A percentile compares a stretch with the other conserved stretches of the same genome.
phyloP scores from a whole-genome alignment of 306 rosid genomes.

The Quercus robur region DNA sequence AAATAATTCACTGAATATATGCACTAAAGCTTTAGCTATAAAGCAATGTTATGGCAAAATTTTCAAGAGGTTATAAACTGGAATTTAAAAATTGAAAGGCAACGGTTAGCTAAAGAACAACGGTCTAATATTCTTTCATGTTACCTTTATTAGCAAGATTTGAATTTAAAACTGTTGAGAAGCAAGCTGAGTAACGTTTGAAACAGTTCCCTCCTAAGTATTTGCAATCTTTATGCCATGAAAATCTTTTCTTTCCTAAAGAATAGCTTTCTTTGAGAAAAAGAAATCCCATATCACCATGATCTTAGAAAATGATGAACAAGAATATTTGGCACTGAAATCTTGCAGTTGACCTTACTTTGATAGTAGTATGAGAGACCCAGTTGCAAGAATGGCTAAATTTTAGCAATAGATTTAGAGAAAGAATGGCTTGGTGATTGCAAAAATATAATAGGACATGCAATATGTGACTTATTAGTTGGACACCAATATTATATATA shows the following conservation, averaged over 20 bases:
- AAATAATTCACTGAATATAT: constrained; percentile 37
- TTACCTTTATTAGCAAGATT: constrained; percentile 40
- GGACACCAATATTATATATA: constrained; percentile 2
- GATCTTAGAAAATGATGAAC: constrained; percentile 19
- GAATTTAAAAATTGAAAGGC: constrained; percentile 39
- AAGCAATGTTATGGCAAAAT: constrained; percentile 28
- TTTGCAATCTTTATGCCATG: constrained; percentile 24
- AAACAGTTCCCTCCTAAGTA: constrained; percentile 62
- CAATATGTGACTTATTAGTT: constrained; percentile 11
- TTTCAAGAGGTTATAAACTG: constrained; percentile 12
- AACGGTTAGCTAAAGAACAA: constrained; percentile 39
- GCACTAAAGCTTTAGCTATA: constrained; percentile 29
- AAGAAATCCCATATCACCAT: constrained; percentile 1
- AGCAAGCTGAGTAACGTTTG: constrained; percentile 32
- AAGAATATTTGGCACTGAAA: neutral
- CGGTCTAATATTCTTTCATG: constrained; percentile 43
- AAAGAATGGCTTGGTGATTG: neutral
- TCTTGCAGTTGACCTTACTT: neutral
- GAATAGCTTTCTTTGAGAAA: constrained; percentile 29
- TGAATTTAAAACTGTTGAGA: constrained; percentile 47
- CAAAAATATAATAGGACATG: constrained; percentile 24
- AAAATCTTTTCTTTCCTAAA: constrained; percentile 17
- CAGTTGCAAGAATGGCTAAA: constrained; percentile 36
- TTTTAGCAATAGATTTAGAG: constrained; percentile 11
- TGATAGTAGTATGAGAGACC: constrained; percentile 15